Conservation (phyloP, 352 stramenopile species). For the Globisporangium okanoganense region DNA sequence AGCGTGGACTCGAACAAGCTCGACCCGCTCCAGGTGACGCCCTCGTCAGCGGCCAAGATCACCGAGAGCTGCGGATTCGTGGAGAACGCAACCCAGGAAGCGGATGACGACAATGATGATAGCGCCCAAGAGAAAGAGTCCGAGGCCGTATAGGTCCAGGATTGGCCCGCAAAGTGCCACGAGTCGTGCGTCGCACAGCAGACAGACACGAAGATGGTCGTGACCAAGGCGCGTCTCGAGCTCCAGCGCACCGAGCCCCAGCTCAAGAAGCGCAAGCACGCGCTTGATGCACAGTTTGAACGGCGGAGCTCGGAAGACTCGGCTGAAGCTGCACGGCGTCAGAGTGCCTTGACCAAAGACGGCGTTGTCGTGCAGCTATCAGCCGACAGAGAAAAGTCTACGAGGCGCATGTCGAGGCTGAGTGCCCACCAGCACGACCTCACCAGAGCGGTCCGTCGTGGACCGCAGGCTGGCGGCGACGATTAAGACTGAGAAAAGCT, state of each 20-base stretch:
- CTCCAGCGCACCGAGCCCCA: conserved; percentile 52
- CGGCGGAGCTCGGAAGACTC: conserved; percentile 35
- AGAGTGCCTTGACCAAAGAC: background rate
- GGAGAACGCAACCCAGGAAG: conserved; percentile 8
- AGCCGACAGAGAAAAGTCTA: background rate
- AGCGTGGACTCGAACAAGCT: conserved; percentile 32
- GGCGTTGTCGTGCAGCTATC: conserved; percentile 7
- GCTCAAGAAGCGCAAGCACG: conserved; percentile 49
- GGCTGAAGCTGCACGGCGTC: background rate
- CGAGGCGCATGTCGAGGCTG: conserved; percentile 4
- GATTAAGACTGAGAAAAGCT: conserved; percentile 62
- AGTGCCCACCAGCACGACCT: conserved; percentile 1
- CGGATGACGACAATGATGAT: conserved; percentile 21
- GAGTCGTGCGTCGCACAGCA: conserved; percentile 43
- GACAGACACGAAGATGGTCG: conserved; percentile 28
- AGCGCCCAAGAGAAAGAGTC: conserved; percentile 14
- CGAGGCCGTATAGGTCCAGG: conserved; percentile 24
- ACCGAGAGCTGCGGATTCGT: conserved; percentile 29
- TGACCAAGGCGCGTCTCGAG: conserved; percentile 37
- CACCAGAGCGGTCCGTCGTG: background rate
- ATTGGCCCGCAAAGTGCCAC: conserved; percentile 59
- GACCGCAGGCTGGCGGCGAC: conserved; percentile 38
- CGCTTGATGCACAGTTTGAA: conserved; percentile 60
- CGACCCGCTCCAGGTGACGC: conserved; percentile 44
- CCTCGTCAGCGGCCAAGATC: conserved; percentile 29